Evolutionary conservation across 495 filamentous ascomycete species (phyloP), one percentile per base, ranked within the genome.

Genomic region (Penicillium simplicissimum): DNA sequence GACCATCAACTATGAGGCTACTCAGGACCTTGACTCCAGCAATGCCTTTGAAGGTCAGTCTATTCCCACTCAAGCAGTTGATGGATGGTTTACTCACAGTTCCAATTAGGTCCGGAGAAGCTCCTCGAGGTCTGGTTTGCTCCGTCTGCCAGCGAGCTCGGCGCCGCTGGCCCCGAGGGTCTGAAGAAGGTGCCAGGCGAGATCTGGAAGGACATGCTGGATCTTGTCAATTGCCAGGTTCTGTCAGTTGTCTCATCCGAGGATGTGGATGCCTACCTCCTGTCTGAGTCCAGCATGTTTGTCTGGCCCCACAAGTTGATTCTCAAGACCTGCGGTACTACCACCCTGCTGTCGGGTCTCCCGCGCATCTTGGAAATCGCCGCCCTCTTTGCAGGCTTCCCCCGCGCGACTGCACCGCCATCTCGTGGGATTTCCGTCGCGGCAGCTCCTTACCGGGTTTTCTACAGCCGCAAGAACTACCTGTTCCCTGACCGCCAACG

Each of bases 251-350:
- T 99, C 53, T 87, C 93, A 67, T 96, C 93, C n/a, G 92, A 97
- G 62, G 86, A 96, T 75, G 88, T 97, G 58, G 96, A 99, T 74
- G 96, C 96, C 64, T 99, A 99, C 68, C 85, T 99, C 35, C 85
- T 99, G 55, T 98, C 95, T 54, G 96, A 99, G 77, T 98, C 96
- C 19, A 98, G 95, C 87, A 80, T 99, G 94, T 99, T 99, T 74
- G 93, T 99, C 65, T 99, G 96, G 75, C 93, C 93, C 23, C 95
- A 99, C 85, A 99, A 99, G 80, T 81, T 99, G 52, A 96, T 99
- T 65, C 82, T 99, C 48, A 99, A 99, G 86, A 99, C 96, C 11
- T 99, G 96, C 70, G 96, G 96, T 55, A 99, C 96, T 8, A 99
- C 96, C 4, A 99, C 96, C 0, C 79, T 99, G 62, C 83, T 99